Base-by-base conservation (phyloP, 2,329 filamentous ascomycete genomes). In the Nemania sp. region DNA sequence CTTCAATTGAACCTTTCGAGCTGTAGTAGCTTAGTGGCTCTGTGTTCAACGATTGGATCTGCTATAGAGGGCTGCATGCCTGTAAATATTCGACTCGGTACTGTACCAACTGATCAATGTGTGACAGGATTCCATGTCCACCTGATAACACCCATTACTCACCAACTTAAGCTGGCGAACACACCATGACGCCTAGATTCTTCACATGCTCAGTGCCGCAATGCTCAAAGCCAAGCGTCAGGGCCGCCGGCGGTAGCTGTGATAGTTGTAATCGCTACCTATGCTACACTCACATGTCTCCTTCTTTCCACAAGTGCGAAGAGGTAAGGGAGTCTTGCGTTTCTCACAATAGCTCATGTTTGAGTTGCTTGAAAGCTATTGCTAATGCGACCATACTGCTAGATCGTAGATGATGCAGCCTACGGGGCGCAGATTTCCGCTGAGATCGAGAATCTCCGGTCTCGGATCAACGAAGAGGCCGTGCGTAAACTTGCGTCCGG, bases 401-500 rank as follows among this genome's bases (percentile, higher is more conserved):
- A 43, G 38, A 47, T 27, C 45, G 20, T 69, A 53, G 67, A 71
- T 47, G 67, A 71, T 56, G 61, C 64, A 45, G 59, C 70, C 43
- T 72, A 62, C 18, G 20, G 5, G 8, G 45, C 61, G 58, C 67
- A 64, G n/a, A 64, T 72, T 11, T 27, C 45, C 20, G 52, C 10
- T n/a, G 70, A 72, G 56, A 70, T 71, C 29, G 51, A 43, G 24
- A 35, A 63, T 38, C 69, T 73, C 20, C 61, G 67, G 2, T 64
- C 68, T 47, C 62, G 20, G 58, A 73, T 73, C 56, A 69, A 72
- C 65, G 68, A 69, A 5, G 32, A 49, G n/a, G 72, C 71, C n/a
- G 68, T 71, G 38, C 73, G 71, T 54, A 59, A 64, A 32, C 64
- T 66, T 41, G 72, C 68, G n/a, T 72, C 71, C 29, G 69, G 64